These are phyloP conservation scores for Panicum hallii DNA, from an alignment of 202 grass and related monocot genomes.

Conservation along the genomic window DNA sequence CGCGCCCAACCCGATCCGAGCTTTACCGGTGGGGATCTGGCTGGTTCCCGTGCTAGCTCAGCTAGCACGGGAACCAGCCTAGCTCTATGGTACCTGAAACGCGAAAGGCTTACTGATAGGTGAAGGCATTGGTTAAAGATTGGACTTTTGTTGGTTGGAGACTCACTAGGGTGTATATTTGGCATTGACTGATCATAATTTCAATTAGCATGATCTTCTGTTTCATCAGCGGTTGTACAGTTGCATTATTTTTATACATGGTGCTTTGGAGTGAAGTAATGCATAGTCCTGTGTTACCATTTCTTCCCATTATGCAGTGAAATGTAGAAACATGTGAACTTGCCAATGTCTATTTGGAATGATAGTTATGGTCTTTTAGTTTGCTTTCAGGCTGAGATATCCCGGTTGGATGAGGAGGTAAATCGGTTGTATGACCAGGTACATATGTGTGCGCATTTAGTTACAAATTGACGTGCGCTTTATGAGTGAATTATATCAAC, in stretches of 20 bases:
- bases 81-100: neutral
- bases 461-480: neutral
- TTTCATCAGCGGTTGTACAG: neutral
- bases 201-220: neutral
- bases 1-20: neutral
- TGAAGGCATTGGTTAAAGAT: neutral
- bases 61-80: too few species aligned
- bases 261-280: conserved; percentile 10
- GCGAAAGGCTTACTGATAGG: neutral
- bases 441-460: conserved; percentile 7
- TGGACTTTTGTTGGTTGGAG: neutral
- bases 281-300: neutral
- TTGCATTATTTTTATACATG: conserved; percentile 6
- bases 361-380: neutral
- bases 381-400: conserved; percentile 55
- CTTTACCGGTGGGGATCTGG: neutral
- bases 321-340: neutral
- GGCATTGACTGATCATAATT: neutral
- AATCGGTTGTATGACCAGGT: conserved; percentile 71
- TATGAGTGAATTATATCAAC: neutral
- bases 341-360: neutral
- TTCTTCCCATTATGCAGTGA: neutral
- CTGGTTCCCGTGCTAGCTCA: neutral
- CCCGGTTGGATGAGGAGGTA: conserved; percentile 52
- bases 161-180: neutral